Percentiles rank a stretch among this genome's conserved stretches.
phyloP scores from a whole-genome alignment of 2,329 filamentous ascomycete genomes.

The Rhynchosporium secalis region DNA sequence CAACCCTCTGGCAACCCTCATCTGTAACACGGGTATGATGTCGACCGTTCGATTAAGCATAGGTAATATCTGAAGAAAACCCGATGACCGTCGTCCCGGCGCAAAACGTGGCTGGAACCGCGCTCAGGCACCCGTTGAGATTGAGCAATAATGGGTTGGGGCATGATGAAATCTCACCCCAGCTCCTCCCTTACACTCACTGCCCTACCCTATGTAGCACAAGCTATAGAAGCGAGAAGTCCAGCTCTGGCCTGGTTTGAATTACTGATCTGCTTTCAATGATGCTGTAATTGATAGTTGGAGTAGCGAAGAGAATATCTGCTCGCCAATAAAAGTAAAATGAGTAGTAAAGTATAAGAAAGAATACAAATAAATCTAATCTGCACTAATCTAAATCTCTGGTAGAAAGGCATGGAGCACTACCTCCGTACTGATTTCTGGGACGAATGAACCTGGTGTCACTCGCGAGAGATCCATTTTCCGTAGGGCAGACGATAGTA shows the following conservation, averaged over 20 bases:
- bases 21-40: too few relatives aligned
- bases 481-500: not conserved
- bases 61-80: not conserved
- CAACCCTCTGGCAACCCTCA: too few relatives aligned
- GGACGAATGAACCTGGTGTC: not conserved
- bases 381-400: not conserved
- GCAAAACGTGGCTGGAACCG: not conserved
- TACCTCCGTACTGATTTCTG: not conserved
- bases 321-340: conserved; percentile 4
- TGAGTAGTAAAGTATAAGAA: not conserved
- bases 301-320: too few relatives aligned
- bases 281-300: too few relatives aligned
- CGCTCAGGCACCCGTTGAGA: conserved; percentile 6
- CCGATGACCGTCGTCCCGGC: not conserved
- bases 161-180: too few relatives aligned
- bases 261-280: not conserved
- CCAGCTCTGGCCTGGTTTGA: not conserved
- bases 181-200: too few relatives aligned
- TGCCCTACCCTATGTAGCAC: not conserved
- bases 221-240: not conserved
- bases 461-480: not conserved
- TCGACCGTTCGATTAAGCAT: not conserved
- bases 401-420: not conserved
- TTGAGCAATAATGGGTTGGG: not conserved
- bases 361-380: too few relatives aligned